Base-by-base conservation (phyloP, 2,329 filamentous ascomycete genomes). In the Arthrinium phaeospermum region DNA sequence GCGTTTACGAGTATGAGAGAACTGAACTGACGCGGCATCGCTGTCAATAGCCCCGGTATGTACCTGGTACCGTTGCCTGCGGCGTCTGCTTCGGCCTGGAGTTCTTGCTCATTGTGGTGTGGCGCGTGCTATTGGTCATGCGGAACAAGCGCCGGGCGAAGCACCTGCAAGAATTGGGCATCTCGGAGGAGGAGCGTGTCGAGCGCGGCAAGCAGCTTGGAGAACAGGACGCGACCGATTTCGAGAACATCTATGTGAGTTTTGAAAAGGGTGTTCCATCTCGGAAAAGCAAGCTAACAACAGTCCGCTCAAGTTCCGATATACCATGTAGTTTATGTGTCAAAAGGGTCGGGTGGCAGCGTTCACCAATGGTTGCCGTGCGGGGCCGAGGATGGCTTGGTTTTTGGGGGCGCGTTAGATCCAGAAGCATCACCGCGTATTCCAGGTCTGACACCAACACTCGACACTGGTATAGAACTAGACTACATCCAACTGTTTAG, bases 41-140 rank as follows among this genome's bases (percentile, higher is more conserved):
- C 16, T n/a, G 16, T 2, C 10, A 14, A 14, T 47, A 80, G 74
- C 85, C 85, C 0, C 80, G 82, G 47, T 86, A 86, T 73, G 79
- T 85, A 5, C 82, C 83, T 0, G 85, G 84, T 4, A 86, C 83
- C 0, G 77, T 77, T 16, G 81, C 77, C 2, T 85, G 84, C 46
- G 80, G 82, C 1, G 73, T 82, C 3, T 83, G 83, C 74, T 83
- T 83, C 72, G 82, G 75, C 1, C 75, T 83, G 0, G 76, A 84
- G 71, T 81, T 83, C 61, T 37, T 83, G 6, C 75, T 85, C 0
- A 80, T 86, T 1, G 69, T 80, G 13, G 49, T 73, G 0, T 86
- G 85, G 85, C 78, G 84, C 8, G 16, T 80, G 0, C 80, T 84
- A 8, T 82, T 85, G 57, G 80, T 84, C 27, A 78, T 80, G 74